These are phyloP conservation scores for Aegilops bicornis DNA, from an alignment of 176 grass and related monocot species.

Conservation along the genomic window DNA sequence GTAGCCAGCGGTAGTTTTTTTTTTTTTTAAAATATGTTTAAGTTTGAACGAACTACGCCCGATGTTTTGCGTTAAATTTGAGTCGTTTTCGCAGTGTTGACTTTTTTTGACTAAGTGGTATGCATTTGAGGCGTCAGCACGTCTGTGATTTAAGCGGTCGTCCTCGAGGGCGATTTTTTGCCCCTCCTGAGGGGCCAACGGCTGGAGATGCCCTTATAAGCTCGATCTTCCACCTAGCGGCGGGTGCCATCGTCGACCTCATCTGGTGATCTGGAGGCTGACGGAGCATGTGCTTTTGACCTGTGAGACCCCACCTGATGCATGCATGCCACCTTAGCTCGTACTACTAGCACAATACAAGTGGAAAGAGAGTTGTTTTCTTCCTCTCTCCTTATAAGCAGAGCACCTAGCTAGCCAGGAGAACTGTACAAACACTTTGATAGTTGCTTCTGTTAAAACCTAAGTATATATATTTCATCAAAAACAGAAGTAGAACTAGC, in stretches of 20 bases:
- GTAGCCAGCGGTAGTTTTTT: no score
- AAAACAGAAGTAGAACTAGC: background rate
- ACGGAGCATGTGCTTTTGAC: constrained; percentile 16
- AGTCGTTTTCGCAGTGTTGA: no score
- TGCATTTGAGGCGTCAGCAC: no score
- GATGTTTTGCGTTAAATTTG: no score
- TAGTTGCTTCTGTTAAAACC: background rate
- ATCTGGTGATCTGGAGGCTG: background rate
- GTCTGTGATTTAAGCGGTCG: no score
- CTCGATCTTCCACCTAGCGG: background rate
- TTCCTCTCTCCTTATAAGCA: background rate
- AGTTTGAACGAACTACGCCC: no score
- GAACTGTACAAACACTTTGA: background rate
- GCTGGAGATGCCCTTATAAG: no score
- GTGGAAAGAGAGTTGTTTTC: background rate
- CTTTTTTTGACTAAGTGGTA: no score
- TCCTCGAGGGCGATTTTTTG: no score
- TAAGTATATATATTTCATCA: background rate
- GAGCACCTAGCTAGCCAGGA: background rate
- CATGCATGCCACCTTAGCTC: background rate
- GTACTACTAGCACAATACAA: background rate
- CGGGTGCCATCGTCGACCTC: background rate
- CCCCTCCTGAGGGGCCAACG: no score
- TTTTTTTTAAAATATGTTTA: no score
- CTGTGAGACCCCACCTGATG: background rate